Conservation (phyloP, 2,329 filamentous ascomycete genomes). For the Diplodia intermedia region DNA sequence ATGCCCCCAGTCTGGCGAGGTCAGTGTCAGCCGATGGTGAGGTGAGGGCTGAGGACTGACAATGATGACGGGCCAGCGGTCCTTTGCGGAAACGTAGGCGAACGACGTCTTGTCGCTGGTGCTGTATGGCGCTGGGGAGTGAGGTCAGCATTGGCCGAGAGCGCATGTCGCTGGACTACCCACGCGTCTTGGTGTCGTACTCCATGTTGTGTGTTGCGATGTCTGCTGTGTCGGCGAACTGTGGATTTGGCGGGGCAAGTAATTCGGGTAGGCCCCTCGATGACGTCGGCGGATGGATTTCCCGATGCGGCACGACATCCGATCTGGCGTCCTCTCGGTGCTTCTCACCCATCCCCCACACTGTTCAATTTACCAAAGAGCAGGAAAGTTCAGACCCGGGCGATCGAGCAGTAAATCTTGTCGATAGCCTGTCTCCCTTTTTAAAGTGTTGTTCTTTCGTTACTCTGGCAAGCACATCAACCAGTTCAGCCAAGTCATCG, state of each 20-base stretch:
- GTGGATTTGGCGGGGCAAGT: conserved; percentile 16
- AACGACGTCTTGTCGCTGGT: conserved; percentile 88
- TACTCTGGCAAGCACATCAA: background rate
- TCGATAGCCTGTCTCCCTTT: background rate
- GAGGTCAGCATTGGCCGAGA: conserved; percentile 31
- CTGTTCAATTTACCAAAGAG: background rate
- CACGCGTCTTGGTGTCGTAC: conserved; percentile 76
- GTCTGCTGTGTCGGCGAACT: background rate
- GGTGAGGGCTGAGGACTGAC: conserved; percentile 58
- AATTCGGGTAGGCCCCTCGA: conserved; percentile 10
- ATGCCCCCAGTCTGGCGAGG: conserved; percentile 79
- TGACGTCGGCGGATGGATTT: conserved; percentile 20
- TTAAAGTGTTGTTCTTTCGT: background rate
- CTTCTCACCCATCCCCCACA: background rate
- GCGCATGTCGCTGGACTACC: conserved; percentile 42
- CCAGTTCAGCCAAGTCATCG: background rate
- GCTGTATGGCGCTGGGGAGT: conserved; percentile 70
- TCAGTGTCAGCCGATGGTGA: background rate
- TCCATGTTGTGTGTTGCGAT: conserved; percentile 63
- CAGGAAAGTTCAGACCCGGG: too few relatives aligned
- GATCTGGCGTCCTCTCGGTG: background rate
- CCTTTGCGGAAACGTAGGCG: conserved; percentile 80
- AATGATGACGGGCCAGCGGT: conserved; percentile 93
- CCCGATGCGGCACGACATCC: conserved; percentile 12
- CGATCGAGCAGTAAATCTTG: background rate